These are phyloP conservation scores for Zymoseptoria crescenta DNA, from an alignment of 2,329 filamentous ascomycete genomes.

Conservation along the genomic window DNA sequence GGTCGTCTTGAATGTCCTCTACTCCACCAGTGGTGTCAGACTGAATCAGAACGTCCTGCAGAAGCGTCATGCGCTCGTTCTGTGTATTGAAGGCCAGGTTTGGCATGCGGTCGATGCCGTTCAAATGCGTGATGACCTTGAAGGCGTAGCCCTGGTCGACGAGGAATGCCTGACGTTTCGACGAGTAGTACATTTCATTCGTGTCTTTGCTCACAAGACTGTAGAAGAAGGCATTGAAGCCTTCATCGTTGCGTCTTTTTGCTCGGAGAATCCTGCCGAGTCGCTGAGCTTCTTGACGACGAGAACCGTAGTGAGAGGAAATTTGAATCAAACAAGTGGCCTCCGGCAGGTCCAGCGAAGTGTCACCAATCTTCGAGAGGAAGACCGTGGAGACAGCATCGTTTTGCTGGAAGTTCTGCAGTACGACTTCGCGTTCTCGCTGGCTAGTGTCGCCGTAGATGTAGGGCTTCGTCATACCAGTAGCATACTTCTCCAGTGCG, in stretches of 20 bases:
- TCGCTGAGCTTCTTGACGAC: slow-evolving; percentile 90
- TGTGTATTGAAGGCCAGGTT: slow-evolving; percentile 73
- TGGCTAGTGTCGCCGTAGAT: slow-evolving; percentile 88
- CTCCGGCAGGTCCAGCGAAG: slow-evolving; percentile 92
- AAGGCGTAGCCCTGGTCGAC: slow-evolving; percentile 98
- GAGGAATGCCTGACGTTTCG: slow-evolving; percentile 91
- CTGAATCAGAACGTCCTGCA: slow-evolving; percentile 83
- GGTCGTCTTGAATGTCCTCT: slow-evolving; percentile 61
- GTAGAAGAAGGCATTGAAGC: slow-evolving; percentile 99
- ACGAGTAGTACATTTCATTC: slow-evolving; percentile 95
- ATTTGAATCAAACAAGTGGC: slow-evolving; percentile 96
- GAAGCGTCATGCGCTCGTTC: slow-evolving; percentile 71
- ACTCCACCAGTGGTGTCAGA: slow-evolving; percentile 66
- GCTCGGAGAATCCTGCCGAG: slow-evolving; percentile 88
- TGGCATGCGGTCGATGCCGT: slow-evolving; percentile 78
- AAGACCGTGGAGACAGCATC: slow-evolving; percentile 86
- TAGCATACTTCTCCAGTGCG: slow-evolving; percentile 76
- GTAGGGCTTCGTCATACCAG: slow-evolving; percentile 75
- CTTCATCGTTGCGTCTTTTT: slow-evolving; percentile 92
- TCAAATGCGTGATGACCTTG: slow-evolving; percentile 94
- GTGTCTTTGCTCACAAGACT: slow-evolving; percentile 96
- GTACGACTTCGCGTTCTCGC: slow-evolving; percentile 72
- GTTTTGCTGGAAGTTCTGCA: slow-evolving; percentile 94
- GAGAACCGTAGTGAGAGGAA: slow-evolving; percentile 92
- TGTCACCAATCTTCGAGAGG: slow-evolving; percentile 95